Evolutionary conservation across 176 grass and related monocot species (phyloP).

Genomic region (Thalia dealbata): DNA sequence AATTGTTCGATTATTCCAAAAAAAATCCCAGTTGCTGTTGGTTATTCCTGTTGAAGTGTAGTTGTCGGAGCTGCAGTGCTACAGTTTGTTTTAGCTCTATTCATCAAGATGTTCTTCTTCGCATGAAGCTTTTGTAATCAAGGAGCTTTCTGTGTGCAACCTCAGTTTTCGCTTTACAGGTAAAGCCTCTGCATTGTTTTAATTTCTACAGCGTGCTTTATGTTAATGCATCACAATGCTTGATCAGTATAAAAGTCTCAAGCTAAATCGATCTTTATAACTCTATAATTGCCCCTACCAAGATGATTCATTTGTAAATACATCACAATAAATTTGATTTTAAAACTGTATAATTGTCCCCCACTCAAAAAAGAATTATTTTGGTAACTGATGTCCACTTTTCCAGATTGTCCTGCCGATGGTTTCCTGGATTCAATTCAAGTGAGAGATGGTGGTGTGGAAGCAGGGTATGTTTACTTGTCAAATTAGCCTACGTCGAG

Average conservation of each 20-base stretch:
- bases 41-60: constrained; percentile 71
- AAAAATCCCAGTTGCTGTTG: constrained; percentile 57
- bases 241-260: background rate
- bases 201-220: too few relatives aligned
- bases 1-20: background rate
- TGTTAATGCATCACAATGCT: background rate
- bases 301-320: too few relatives aligned
- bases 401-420: background rate
- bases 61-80: constrained; percentile 51
- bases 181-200: background rate
- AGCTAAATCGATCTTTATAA: background rate
- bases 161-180: background rate
- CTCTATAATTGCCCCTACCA: background rate
- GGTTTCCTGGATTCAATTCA: background rate
- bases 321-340: too few relatives aligned
- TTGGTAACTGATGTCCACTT: too few relatives aligned
- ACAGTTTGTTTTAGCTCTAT: constrained; percentile 76
- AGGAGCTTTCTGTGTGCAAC: constrained; percentile 26
- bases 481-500: background rate
- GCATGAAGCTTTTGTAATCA: constrained; percentile 38
- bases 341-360: too few relatives aligned
- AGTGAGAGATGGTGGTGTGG: background rate
- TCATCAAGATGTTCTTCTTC: constrained; percentile 98
- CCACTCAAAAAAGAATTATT: too few relatives aligned
- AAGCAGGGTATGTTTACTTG: background rate